These are phyloP conservation scores for Aegilops bicornis DNA, from an alignment of 176 grass and related monocot species.

Conservation along the genomic window DNA sequence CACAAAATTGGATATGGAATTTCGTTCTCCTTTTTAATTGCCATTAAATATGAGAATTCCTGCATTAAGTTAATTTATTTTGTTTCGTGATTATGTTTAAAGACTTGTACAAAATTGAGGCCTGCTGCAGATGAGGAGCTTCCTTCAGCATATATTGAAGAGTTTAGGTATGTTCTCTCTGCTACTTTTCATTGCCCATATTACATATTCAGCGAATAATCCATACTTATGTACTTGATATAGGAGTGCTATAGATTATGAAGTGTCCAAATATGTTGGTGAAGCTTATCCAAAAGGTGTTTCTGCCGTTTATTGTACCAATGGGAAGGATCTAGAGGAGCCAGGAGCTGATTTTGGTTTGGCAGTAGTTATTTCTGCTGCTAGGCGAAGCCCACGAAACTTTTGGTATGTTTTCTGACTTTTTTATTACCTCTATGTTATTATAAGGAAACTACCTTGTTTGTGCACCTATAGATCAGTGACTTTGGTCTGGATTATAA, in stretches of 20 bases:
- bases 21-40: not conserved
- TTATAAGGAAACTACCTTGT: constrained; percentile 8
- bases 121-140: constrained; percentile 91
- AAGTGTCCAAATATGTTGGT: constrained; percentile 80
- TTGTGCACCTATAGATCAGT: not conserved
- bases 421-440: not conserved
- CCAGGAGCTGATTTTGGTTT: constrained; percentile 89
- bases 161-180: constrained; percentile 68
- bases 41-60: not conserved
- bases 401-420: constrained; percentile 67
- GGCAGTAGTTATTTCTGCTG: constrained; percentile 68
- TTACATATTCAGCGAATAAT: not conserved
- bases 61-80: constrained; percentile 23
- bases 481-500: constrained; percentile 5
- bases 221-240: constrained; percentile 26
- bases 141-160: constrained; percentile 88
- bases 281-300: constrained; percentile 92
- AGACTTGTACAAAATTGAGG: constrained; percentile 79
- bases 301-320: constrained; percentile 81
- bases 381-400: constrained; percentile 85
- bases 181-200: constrained; percentile 15
- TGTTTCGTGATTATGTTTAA: constrained; percentile 27
- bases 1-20: not conserved
- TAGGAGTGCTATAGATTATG: constrained; percentile 75
- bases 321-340: constrained; percentile 77